Conservation (phyloP, 306 rosid genomes). For the Trichosanthes truncata region DNA sequence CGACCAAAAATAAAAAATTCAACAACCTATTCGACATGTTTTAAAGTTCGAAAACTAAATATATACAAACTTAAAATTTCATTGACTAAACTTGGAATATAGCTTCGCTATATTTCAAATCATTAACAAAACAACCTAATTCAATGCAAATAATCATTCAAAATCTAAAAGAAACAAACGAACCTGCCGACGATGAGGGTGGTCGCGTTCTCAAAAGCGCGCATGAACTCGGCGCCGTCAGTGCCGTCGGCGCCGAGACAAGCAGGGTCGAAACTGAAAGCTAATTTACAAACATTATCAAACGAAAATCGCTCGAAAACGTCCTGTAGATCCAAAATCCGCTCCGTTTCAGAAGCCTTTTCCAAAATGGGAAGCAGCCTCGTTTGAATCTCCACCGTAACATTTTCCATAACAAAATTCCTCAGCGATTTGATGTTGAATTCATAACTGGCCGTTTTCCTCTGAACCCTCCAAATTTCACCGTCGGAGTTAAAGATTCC, state of each 20-base stretch:
- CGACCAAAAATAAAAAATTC: too few species aligned
- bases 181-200: slow-evolving; percentile 29
- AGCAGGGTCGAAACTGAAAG: slow-evolving; percentile 46
- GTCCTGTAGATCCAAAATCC: slow-evolving; percentile 43
- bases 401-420: slow-evolving; percentile 39
- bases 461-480: slow-evolving; percentile 43
- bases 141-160: too few species aligned
- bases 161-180: too few species aligned
- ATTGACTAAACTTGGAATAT: too few species aligned
- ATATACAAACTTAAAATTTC: too few species aligned
- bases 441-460: slow-evolving; percentile 57
- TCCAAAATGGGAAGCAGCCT: slow-evolving; percentile 36
- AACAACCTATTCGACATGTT: too few species aligned
- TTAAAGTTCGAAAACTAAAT: too few species aligned
- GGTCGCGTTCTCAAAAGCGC: slow-evolving; percentile 57
- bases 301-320: slow-evolving; percentile 57
- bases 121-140: too few species aligned
- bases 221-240: slow-evolving; percentile 36
- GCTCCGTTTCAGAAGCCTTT: slow-evolving; percentile 9
- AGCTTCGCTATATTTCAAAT: too few species aligned
- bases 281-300: slow-evolving; percentile 56
- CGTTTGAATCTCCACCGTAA: slow-evolving; percentile 27
- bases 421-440: slow-evolving; percentile 59
- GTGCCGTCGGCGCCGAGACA: slow-evolving; percentile 42
- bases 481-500: slow-evolving; percentile 70